Conservation (phyloP, 805 yeast genomes). For the Tetrapisispora pingtungensis region DNA sequence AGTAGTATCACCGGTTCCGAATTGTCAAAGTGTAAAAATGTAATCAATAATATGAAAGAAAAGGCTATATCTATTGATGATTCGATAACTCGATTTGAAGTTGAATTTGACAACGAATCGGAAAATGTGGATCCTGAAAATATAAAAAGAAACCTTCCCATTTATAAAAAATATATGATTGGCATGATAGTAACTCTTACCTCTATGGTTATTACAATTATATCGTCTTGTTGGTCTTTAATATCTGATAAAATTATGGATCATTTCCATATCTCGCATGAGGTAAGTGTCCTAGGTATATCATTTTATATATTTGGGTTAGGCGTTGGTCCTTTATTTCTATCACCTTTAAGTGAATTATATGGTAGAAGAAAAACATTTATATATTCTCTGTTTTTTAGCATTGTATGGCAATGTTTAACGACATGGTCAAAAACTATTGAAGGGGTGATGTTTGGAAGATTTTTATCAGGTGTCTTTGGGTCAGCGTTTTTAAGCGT, state of each 20-base stretch:
- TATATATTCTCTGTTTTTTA: constrained; percentile 47
- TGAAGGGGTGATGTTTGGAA: constrained; percentile 52
- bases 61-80: not conserved
- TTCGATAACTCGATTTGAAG: constrained; percentile 17
- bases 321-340: constrained; percentile 55
- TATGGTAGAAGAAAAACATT: constrained; percentile 53
- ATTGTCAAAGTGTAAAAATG: not conserved
- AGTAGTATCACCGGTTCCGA: not conserved
- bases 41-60: not conserved
- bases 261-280: constrained; percentile 43
- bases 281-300: constrained; percentile 46
- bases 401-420: constrained; percentile 48
- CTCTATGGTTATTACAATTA: constrained; percentile 54
- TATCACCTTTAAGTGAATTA: constrained; percentile 61
- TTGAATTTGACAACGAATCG: constrained; percentile 14
- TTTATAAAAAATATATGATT: constrained; percentile 45
- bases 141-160: constrained; percentile 30
- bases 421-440: constrained; percentile 50
- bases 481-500: constrained; percentile 69
- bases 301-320: constrained; percentile 61
- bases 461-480: constrained; percentile 61
- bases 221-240: constrained; percentile 60
- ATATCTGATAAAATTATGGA: constrained; percentile 42
- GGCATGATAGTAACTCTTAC: constrained; percentile 44
- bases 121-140: constrained; percentile 24